Base-by-base conservation (phyloP, 331 rosid genomes). In the Dryas integrifolia region DNA sequence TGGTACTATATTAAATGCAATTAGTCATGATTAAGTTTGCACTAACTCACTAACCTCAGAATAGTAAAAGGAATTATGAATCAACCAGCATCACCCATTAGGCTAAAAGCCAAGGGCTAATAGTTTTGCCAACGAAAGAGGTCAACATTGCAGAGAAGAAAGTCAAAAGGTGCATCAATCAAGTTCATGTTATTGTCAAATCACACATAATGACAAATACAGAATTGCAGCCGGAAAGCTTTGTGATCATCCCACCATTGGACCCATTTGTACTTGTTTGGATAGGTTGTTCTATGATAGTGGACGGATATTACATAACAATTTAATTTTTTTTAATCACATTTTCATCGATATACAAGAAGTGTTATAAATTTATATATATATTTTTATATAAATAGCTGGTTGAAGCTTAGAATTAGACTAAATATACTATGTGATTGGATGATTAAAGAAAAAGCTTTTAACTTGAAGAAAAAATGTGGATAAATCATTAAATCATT, bases 11-110 rank as follows among this genome's bases (percentile, higher is more conserved):
- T 69, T 77, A 67, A 73, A 44, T 60, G 73, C 70, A 74, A 64
- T 61, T 66, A 80, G 57, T 45, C 79, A 74, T 74, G 73, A 80
- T 80, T 80, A 72, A 80, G 82, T n/a, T 44, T 69, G 81, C 86
- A 86, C 88, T 83, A 82, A 74, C 80, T 60, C 46, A 39, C 30
- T n/a, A 3, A 40, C 62, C 73, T 26, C 62, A 74, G 78, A 84
- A 82, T 63, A 80, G 77, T 69, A 59, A 46, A 77, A 35, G 38
- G 46, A 71, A 48, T 21, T 11, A 16, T 44, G 70, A 46, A 47
- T 46, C 43, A 46, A 66, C 13, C 59, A 53, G 38, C 35, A 67
- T 66, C 67, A 57, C 35, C 53, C 38, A 38, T 73, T 60, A 56
- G 30, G 61, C 73, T 75, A 74, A 75, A 70, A 21, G 49, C 79